Conservation (phyloP, 257 asterid genomes). For the Knoxia roxburghii region DNA sequence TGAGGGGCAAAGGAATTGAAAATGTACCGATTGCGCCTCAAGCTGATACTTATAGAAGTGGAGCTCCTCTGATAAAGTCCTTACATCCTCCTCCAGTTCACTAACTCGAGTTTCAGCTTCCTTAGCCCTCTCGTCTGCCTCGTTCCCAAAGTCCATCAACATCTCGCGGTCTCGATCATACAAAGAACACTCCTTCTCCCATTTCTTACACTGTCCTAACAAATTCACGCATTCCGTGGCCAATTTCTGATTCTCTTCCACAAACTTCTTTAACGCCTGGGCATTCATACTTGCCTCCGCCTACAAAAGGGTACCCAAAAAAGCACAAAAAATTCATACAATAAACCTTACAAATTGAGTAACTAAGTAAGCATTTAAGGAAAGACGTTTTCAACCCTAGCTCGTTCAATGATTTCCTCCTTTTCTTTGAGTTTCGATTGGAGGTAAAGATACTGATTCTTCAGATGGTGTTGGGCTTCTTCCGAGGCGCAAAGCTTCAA, state of each 20-base stretch:
- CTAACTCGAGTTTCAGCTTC: constrained; percentile 58
- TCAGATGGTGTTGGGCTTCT: constrained; percentile 42
- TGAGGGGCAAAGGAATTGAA: not conserved
- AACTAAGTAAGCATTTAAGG: not conserved
- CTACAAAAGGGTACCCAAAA: constrained; percentile 27
- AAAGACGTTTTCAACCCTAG: constrained; percentile 50
- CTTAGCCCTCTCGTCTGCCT: constrained; percentile 89
- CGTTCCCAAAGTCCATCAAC: constrained; percentile 91
- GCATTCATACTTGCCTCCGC: constrained; percentile 93
- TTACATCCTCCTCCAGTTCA: constrained; percentile 61
- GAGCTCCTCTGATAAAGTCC: constrained; percentile 51
- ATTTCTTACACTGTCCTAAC: constrained; percentile 65
- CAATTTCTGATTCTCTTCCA: constrained; percentile 86
- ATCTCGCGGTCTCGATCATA: constrained; percentile 90
- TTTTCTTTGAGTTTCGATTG: constrained; percentile 65
- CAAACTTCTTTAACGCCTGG: constrained; percentile 80
- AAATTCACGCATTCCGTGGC: constrained; percentile 67
- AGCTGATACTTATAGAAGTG: constrained; percentile 33
- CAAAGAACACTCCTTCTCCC: constrained; percentile 90
- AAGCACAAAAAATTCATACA: not conserved
- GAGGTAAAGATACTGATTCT: constrained; percentile 45
- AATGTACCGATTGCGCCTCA: constrained; percentile 45
- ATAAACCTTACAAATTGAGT: not conserved
- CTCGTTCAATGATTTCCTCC: constrained; percentile 56
- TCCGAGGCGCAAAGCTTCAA: constrained; percentile 67